Base-by-base conservation (phyloP, 805 yeast genomes). In the Kodamaea kakaduensis region DNA sequence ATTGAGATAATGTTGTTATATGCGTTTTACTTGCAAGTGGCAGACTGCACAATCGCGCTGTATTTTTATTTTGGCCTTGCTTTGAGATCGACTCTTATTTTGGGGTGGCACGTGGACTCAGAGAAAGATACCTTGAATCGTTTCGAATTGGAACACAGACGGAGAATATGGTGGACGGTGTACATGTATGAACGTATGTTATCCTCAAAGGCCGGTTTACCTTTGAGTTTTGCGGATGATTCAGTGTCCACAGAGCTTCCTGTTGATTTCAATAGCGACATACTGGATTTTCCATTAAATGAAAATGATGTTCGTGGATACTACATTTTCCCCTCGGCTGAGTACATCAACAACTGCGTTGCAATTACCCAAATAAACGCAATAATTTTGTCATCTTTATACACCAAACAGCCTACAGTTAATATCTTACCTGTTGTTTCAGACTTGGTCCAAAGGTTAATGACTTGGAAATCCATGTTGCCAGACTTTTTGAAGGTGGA, bases 41-140 rank as follows among this genome's bases (percentile, higher is more conserved):
- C 90, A 0, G 94, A 84, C 52, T 81, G 88, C 50, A 84, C 89
- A 1, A 80, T 83, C 6, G 84, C 89, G 0, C 81, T 89, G 3
- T 84, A 84, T 48, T 81, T 84, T 50, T 84, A 83, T 56, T 81
- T 84, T 57, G 89, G 89, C 3, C 69, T 80, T 40, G 90, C 90
- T 0, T 55, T 84, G 23, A 65, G 89, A 39, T 78, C 89, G 0
- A 78, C 87, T 6, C 61, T 84, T 36, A 77, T 83, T 31, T 56
- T 83, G 17, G 94, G 94, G 2, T 73, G 82, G 78, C 94, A 84
- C 54, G 93, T 84, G 2, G 93, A 84, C 59, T 80, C 86, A 6
- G 89, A 82, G 41, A 76, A 77, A 46, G 86, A 78, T 43, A 56
- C 64, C 18, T 46, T 74, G 31, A 69, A 69, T 44, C 50, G 77